These are phyloP conservation scores for Claviceps sp. DNA, from an alignment of 2,329 filamentous ascomycete species.

Conservation along the genomic window DNA sequence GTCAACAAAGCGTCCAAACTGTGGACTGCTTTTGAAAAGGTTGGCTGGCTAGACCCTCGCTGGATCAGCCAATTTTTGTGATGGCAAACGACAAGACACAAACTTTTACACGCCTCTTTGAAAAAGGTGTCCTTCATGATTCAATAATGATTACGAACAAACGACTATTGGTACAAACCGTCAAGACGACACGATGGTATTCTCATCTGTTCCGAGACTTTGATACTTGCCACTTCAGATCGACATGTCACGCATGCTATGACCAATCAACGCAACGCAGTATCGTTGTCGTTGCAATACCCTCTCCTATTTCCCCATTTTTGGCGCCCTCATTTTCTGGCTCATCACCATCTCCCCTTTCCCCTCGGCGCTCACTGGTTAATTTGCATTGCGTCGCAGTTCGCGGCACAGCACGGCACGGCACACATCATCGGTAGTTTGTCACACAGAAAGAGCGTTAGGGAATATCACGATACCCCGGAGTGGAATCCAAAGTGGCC, in stretches of 20 bases:
- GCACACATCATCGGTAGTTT: slow-evolving; percentile 16
- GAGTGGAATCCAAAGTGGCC: slow-evolving; percentile 22
- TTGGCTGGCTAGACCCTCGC: slow-evolving; percentile 60
- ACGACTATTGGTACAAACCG: background rate
- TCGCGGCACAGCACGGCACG: slow-evolving; percentile 13
- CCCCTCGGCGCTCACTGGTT: slow-evolving; percentile 1
- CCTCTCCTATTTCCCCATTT: background rate
- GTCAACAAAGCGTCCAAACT: slow-evolving; percentile 95
- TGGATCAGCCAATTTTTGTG: slow-evolving; percentile 27
- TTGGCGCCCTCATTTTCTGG: slow-evolving; percentile 3
- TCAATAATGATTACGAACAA: background rate
- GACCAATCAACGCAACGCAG: background rate
- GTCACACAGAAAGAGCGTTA: slow-evolving; percentile 21
- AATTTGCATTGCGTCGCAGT: slow-evolving; percentile 1
- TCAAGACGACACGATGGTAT: too few relatives aligned
- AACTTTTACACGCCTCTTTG: background rate
- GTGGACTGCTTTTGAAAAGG: slow-evolving; percentile 77
- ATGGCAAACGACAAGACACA: slow-evolving; percentile 1
- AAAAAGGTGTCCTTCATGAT: background rate
- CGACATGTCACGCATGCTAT: background rate
- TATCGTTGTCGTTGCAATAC: background rate
- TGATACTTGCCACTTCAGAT: background rate
- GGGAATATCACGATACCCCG: slow-evolving; percentile 26
- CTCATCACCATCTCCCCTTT: background rate
- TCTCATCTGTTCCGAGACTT: background rate